A percentile compares a stretch with the other conserved stretches of the same genome.
phyloP scores from a whole-genome alignment of 306 rosid genomes.

The Glycine tomentella region DNA sequence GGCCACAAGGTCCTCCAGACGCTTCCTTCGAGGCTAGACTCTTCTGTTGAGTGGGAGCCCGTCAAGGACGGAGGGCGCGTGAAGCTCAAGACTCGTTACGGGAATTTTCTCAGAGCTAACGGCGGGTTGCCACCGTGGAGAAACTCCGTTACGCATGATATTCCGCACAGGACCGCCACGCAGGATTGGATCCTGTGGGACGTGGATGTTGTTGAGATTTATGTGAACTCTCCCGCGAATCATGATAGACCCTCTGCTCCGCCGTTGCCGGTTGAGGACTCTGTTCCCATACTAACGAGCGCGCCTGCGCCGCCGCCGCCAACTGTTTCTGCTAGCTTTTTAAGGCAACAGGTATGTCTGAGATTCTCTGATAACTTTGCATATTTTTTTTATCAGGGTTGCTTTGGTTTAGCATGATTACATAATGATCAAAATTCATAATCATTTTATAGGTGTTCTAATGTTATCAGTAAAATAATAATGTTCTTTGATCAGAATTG shows the following conservation, averaged over 20 bases:
- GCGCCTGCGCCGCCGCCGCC: slow-evolving; percentile 55
- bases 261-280: slow-evolving; percentile 52
- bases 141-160: slow-evolving; percentile 85
- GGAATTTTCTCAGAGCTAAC: slow-evolving; percentile 80
- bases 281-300: slow-evolving; percentile 45
- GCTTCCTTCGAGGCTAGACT: slow-evolving; percentile 62
- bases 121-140: slow-evolving; percentile 94
- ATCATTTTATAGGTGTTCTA: no score
- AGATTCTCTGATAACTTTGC: no score
- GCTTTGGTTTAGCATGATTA: no score
- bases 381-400: no score
- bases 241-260: slow-evolving; percentile 37
- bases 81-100: slow-evolving; percentile 79
- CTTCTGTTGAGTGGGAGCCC: slow-evolving; percentile 95
- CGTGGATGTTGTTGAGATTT: slow-evolving; percentile 77
- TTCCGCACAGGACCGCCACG: slow-evolving; percentile 74
- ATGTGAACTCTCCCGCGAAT: slow-evolving; percentile 46
- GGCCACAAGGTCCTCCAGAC: slow-evolving; percentile 84
- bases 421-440: no score
- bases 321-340: slow-evolving; percentile 41
- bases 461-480: no score
- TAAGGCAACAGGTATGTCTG: slow-evolving; percentile 66
- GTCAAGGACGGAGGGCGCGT: slow-evolving; percentile 62
- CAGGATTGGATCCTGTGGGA: slow-evolving; percentile 94
- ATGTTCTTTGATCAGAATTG: no score